Base-by-base conservation (phyloP, 2,329 filamentous ascomycete genomes). In the Alternaria sp. region DNA sequence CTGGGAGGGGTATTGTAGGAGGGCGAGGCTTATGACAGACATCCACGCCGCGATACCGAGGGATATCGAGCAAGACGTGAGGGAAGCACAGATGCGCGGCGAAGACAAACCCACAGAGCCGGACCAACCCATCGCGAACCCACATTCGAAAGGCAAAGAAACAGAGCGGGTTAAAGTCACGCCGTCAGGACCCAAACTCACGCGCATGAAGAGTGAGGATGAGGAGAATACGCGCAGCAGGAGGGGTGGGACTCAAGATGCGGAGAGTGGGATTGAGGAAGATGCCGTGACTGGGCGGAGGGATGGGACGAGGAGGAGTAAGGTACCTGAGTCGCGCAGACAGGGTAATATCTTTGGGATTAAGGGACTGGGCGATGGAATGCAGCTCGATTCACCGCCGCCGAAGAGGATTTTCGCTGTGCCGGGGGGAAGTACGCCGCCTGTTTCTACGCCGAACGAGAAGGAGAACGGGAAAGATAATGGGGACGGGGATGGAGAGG, bases 1-100 rank as follows among this genome's bases (percentile, higher is more conserved):
- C 68, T 90, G 86, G 75, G 83, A 84, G 6, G 82, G 81, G 0
- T 90, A 88, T 70, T 84, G 84, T 52, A 81, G 84, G 54, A 81
- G 88, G 62, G 88, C 88, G 15, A 85, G 81, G 74, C 74, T 90
- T 47, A 89, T 89, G 88, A 87, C 87, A 4, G 85, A 84, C 3
- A 88, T 90, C 12, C 87, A 90, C 70, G n/a, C n/a, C n/a, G n/a
- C n/a, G n/a, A n/a, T 89, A 17, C 86, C 87, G 1, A 61, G 66
- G 17, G 78, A 81, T 13, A 65, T 88, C 57, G 75, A 70, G 54
- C 74, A 75, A 1, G 79, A 79, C 11, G 87, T 86, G 3, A 70
- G 72, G 17, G 85, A 88, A 65, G 88, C 88, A 12, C 87, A 86
- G 74, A 79, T 78, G 62, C 77, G 85, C 54, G 86, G 86, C 4